A percentile compares a stretch with the other conserved stretches of the same genome.
These are phyloP conservation scores for Diaporthe aspalathi DNA, from an alignment of 2,329 filamentous ascomycete species.

Conservation along the genomic window DNA sequence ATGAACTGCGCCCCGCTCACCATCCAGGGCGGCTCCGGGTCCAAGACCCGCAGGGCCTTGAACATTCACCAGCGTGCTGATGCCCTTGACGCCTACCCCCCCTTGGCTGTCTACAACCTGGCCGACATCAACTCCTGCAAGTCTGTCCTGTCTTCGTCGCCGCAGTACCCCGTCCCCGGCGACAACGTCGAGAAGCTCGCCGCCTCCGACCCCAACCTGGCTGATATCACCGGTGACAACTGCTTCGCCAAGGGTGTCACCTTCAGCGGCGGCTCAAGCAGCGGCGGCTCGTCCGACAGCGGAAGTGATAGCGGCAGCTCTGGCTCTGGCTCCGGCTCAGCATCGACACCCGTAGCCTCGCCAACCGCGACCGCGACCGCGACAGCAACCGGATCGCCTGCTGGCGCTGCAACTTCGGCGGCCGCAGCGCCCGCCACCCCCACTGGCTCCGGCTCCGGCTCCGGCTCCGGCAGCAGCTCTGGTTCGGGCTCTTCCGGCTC, in stretches of 20 bases:
- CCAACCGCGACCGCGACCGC: constrained; percentile 36
- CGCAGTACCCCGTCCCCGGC: constrained; percentile 75
- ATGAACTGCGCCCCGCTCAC: constrained; percentile 84
- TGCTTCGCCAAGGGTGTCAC: constrained; percentile 38
- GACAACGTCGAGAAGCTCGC: constrained; percentile 54
- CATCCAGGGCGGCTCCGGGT: constrained; percentile 54
- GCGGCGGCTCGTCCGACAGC: constrained; percentile 50
- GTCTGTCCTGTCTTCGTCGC: constrained; percentile 67
- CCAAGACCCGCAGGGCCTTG: constrained; percentile 33
- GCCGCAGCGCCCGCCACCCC: constrained; percentile 42
- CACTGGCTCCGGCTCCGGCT: constrained; percentile 38
- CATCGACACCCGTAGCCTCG: constrained; percentile 49
- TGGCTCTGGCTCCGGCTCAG: constrained; percentile 46
- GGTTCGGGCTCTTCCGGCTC: neutral
- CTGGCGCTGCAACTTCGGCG: constrained; percentile 37
- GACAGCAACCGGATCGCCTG: constrained; percentile 13
- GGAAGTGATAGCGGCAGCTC: constrained; percentile 49
- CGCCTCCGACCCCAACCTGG: constrained; percentile 24
- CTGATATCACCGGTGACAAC: constrained; percentile 32
- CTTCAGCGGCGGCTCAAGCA: constrained; percentile 41
- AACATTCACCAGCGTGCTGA: constrained; percentile 41
- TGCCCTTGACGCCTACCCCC: constrained; percentile 54
- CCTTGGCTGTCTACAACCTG: constrained; percentile 77
- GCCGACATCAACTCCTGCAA: constrained; percentile 72
- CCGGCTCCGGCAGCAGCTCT: constrained; percentile 2